These are phyloP conservation scores for Stephanodiscus triporus DNA, from an alignment of 108 stramenopile genomes.

Conservation along the genomic window DNA sequence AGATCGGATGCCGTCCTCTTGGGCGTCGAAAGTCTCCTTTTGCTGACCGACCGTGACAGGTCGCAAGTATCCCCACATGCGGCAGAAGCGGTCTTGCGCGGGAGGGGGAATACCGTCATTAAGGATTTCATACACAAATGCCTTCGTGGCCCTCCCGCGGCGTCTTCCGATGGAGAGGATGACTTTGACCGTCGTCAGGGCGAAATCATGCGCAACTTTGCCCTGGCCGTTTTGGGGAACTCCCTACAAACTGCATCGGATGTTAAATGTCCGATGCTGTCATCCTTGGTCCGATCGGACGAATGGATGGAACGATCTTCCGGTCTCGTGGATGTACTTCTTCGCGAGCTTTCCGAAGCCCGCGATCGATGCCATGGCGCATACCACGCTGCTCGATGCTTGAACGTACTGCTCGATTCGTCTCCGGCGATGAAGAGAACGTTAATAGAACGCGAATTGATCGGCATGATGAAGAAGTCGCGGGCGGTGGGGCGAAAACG, in stretches of 20 bases:
- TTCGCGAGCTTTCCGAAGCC: slow-evolving; percentile 24
- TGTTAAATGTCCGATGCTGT: neutral
- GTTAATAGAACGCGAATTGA: slow-evolving; percentile 21
- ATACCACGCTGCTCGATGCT: slow-evolving; percentile 38
- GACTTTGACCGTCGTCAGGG: slow-evolving; percentile 11
- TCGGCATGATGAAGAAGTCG: slow-evolving; percentile 1
- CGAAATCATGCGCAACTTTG: slow-evolving; percentile 33
- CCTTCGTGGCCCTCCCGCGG: slow-evolving; percentile 5
- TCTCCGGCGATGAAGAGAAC: slow-evolving; percentile 15
- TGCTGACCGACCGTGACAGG: slow-evolving; percentile 55
- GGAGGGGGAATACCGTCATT: slow-evolving; percentile 11
- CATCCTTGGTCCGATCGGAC: slow-evolving; percentile 8
- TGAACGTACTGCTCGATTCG: slow-evolving; percentile 15
- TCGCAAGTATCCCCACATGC: slow-evolving; percentile 25
- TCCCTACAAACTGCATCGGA: slow-evolving; percentile 20
- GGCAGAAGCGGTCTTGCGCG: slow-evolving; percentile 26
- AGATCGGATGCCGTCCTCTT: slow-evolving; percentile 58
- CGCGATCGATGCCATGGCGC: slow-evolving; percentile 23
- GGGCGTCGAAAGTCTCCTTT: slow-evolving; percentile 68
- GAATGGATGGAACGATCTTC: slow-evolving; percentile 39
- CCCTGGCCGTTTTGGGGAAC: slow-evolving; percentile 33
- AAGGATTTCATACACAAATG: slow-evolving; percentile 30
- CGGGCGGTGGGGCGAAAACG: slow-evolving; percentile 14
- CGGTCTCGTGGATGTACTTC: slow-evolving; percentile 25
- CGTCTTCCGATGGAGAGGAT: neutral